Evolutionary conservation across 192 early-diverging fungal species (phyloP), one percentile per base, ranked within the genome.

Genomic region (Diversispora epigaea): DNA sequence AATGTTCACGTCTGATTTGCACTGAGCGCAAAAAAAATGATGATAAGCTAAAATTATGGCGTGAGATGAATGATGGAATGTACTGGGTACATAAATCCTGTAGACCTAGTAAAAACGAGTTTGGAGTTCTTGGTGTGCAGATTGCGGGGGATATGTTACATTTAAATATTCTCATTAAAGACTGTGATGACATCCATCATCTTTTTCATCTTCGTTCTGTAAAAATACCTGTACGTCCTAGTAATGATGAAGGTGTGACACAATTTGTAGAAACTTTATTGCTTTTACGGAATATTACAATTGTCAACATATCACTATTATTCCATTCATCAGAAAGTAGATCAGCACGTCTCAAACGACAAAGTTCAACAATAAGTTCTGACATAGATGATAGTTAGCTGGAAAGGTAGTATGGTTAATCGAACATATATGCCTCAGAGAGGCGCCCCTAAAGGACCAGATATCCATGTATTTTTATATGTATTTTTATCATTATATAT

Each of bases 1-100:
- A 65, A 65, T 65, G 63, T 65, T 65, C 39, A 17, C 39, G 39
- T 6, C 14, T 65, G 3, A 19, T 44, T n/a, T 41, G 39, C 39
- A 41, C 9, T 65, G 10, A 32, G 3, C 19, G 10, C 6, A 65
- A 65, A 39, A 32, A 65, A 45, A 10, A 44, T 6, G 63, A 65
- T 21, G 44, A 65, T 41, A 4, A 32, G 8, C 39, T 65, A 65
- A 65, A 65, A 45, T 41, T 65, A 41, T 65, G 63, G 63, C 22
- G 32, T 12, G 63, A 41, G 19, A 41, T 3, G 3, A 65, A 65
- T 9, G 63, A 65, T 41, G 39, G 63, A 19, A 65, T 65, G 63
- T 65, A 32, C 11, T 65, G n/a, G 7, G 39, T 65, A 11, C 21
- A 22, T 8, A 65, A 65, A 65, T 8, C 44, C 10, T 45, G 39